phyloP scores from a whole-genome alignment of 2,329 filamentous ascomycete genomes.

The Penicillium fuscoglaucum region DNA sequence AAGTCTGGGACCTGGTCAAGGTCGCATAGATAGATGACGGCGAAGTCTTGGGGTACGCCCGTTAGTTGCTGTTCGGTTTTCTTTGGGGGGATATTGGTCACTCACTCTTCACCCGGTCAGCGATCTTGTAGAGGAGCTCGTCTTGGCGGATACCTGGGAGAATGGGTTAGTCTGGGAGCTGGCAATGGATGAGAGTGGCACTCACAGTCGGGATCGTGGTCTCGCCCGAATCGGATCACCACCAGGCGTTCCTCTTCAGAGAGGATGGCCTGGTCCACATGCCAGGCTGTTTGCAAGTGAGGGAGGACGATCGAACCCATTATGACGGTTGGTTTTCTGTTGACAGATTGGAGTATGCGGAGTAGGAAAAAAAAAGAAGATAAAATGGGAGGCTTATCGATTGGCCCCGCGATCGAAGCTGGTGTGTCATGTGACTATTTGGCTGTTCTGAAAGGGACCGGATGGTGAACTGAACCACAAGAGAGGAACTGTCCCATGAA shows the following conservation, averaged over 20 bases:
- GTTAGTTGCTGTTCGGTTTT: slow-evolving; percentile 3
- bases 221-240: slow-evolving; percentile 86
- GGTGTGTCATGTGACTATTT: slow-evolving; percentile 14
- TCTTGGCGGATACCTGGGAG: slow-evolving; percentile 69
- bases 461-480: slow-evolving; percentile 40
- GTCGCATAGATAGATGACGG: slow-evolving; percentile 85
- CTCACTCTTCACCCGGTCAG: slow-evolving; percentile 78
- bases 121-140: slow-evolving; percentile 92
- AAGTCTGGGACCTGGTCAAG: slow-evolving; percentile 89
- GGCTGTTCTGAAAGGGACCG: slow-evolving; percentile 40
- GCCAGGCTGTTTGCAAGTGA: slow-evolving; percentile 89
- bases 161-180: slow-evolving; percentile 19
- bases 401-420: slow-evolving; percentile 17
- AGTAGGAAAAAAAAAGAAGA: slow-evolving; percentile 6
- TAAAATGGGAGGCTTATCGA: slow-evolving; percentile 21
- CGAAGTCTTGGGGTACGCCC: slow-evolving; percentile 35
- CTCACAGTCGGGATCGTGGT: slow-evolving; percentile 72
- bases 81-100: slow-evolving; percentile 49
- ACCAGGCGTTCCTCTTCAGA: slow-evolving; percentile 81
- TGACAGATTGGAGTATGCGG: not conserved
- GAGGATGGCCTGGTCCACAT: slow-evolving; percentile 95
- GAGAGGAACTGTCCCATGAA: slow-evolving; percentile 82
- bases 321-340: slow-evolving; percentile 13
- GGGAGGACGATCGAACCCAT: slow-evolving; percentile 90
- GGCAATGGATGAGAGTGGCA: not conserved